Evolutionary conservation across 768 basidiomycete species (phyloP).

Genomic region (Mycena amicta): DNA sequence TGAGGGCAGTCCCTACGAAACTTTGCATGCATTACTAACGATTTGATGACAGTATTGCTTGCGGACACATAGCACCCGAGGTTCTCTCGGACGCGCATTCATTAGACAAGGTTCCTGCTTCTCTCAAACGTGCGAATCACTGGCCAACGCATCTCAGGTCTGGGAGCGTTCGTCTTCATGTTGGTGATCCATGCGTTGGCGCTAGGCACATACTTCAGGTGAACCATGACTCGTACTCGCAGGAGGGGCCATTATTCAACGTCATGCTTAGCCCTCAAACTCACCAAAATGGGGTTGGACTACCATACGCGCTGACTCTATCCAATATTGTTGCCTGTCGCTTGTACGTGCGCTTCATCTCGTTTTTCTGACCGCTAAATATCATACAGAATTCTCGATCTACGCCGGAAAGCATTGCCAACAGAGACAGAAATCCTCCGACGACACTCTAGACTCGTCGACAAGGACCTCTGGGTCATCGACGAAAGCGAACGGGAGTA

Average conservation of each 20-base stretch:
- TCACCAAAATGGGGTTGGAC: conserved; percentile 36
- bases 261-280: conserved; percentile 29
- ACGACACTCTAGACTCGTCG: conserved; percentile 32
- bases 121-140: not conserved
- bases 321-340: conserved; percentile 43
- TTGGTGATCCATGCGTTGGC: conserved; percentile 32
- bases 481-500: not conserved
- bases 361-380: not conserved
- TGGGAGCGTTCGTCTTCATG: conserved; percentile 35
- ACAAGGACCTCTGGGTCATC: conserved; percentile 17
- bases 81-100: conserved; percentile 32
- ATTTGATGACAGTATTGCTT: conserved; percentile 28
- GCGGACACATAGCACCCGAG: conserved; percentile 29
- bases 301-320: conserved; percentile 38
- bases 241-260: not conserved
- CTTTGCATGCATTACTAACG: not conserved
- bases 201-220: conserved; percentile 38
- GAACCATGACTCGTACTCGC: conserved; percentile 1
- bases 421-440: conserved; percentile 35
- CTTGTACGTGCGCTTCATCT: conserved; percentile 27
- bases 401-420: conserved; percentile 39
- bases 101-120: not conserved
- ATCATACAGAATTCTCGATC: conserved; percentile 41
- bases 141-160: conserved; percentile 26
- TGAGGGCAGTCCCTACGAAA: conserved; percentile 14